Base-by-base conservation (phyloP, 1,284 basidiomycete species). In the Malassezia globosa region DNA sequence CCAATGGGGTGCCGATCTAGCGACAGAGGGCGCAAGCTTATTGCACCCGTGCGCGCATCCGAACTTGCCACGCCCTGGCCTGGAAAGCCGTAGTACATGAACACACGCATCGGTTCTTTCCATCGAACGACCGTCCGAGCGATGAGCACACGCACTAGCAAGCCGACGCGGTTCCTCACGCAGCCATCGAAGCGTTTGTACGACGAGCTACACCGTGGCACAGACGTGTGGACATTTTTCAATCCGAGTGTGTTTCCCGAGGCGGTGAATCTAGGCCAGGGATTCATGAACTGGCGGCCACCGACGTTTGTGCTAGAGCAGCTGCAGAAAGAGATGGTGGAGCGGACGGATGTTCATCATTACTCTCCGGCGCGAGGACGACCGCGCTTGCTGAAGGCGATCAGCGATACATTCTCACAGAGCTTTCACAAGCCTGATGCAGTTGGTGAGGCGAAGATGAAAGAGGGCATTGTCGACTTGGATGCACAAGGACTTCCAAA, bases 161-260 rank as follows among this genome's bases (percentile, higher is more conserved):
- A 18, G 34, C 51, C 45, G n/a, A 42, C 59, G 5, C 54, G 62
- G 5, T 64, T 59, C 52, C 53, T 55, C 6, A 54, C 52, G 5
- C 39, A 56, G 1, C 48, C 56, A 1, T 35, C 60, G 5, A 25
- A 46, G 7, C 66, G 64, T 13, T 54, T 69, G 37, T 39, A 59
- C 19, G 52, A 34, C 11, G 68, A 66, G 39, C 51, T 60, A 52
- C 56, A 51, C 19, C 43, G 55, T 1, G 66, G 66, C 23, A 37
- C 58, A 16, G 68, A 71, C 43, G 68, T 71, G 18, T 71, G 68
- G 68, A 56, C 60, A 6, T 50, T 69, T n/a, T 71, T 71, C 55
- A 66, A 62, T 42, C 67, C 63, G 1, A 38, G 58, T 27, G 61
- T 64, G 13, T 67, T 67, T 29, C 68, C 66, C 18, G 58, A 53